Conservation (phyloP, 108 stramenopile genomes). For the Pseudonitzschia pungens region DNA sequence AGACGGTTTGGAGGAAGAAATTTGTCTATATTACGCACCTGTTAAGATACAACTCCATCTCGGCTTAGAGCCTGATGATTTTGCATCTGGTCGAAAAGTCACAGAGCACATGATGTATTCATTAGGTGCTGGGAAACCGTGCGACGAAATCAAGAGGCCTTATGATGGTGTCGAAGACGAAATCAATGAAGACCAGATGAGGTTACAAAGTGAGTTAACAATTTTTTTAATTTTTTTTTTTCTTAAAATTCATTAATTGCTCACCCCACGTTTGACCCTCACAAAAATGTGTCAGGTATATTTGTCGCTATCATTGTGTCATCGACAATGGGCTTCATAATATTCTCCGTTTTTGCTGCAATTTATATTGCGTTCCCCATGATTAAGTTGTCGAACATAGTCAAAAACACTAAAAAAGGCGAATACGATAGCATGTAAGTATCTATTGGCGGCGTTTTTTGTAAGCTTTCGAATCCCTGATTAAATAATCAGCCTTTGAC, state of each 20-base stretch:
- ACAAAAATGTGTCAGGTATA: background rate
- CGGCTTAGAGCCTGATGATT: conserved; percentile 28
- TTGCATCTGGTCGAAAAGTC: conserved; percentile 22
- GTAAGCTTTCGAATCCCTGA: background rate
- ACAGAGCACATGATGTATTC: conserved; percentile 32
- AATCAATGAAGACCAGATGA: background rate
- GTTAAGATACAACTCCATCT: conserved; percentile 14
- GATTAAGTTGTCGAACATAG: conserved; percentile 4
- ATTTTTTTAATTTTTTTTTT: background rate
- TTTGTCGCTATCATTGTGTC: conserved; percentile 4
- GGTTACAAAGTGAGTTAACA: background rate
- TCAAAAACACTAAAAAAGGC: background rate
- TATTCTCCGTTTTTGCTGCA: background rate
- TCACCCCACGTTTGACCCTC: background rate
- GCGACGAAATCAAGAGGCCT: background rate
- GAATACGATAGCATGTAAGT: conserved; percentile 4
- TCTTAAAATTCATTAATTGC: background rate
- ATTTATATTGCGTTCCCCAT: background rate
- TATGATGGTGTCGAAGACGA: conserved; percentile 5
- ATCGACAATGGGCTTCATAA: background rate
- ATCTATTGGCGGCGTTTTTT: background rate
- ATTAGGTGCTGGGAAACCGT: conserved; percentile 26
- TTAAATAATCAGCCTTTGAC: background rate
- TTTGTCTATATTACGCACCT: conserved; percentile 37
- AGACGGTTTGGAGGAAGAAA: conserved; percentile 18